These are phyloP conservation scores for Cytospora schulzeri DNA, from an alignment of 2,329 filamentous ascomycete genomes.

Conservation along the genomic window DNA sequence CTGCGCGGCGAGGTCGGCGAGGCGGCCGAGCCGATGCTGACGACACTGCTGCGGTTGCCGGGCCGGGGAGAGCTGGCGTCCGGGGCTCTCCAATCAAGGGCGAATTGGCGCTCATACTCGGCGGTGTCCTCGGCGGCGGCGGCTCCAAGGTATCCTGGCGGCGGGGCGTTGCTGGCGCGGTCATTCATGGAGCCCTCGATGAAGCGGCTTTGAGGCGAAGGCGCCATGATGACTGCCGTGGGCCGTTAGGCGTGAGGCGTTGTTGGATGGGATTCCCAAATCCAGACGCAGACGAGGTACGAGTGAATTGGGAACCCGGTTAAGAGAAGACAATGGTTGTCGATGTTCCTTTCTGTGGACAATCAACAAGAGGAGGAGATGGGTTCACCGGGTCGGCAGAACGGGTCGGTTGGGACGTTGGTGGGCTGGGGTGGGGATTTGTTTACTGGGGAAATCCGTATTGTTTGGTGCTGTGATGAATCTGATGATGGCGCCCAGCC, in stretches of 20 bases:
- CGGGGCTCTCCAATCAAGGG: conserved; percentile 27
- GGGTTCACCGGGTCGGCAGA: conserved; percentile 2
- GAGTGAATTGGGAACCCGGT: neutral
- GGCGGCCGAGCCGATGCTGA: conserved; percentile 10
- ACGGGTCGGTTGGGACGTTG: neutral
- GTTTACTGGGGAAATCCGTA: neutral
- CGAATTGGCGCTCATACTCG: conserved; percentile 34
- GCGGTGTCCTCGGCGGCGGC: conserved; percentile 32
- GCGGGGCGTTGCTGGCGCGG: conserved; percentile 70
- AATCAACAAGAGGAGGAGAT: neutral
- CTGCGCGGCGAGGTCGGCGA: conserved; percentile 1
- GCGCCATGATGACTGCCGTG: conserved; percentile 22
- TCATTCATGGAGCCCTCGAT: conserved; percentile 87
- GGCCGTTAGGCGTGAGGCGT: conserved; percentile 16
- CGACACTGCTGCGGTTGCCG: conserved; percentile 16
- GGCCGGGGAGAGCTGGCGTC: conserved; percentile 15
- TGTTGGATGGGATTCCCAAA: conserved; percentile 6
- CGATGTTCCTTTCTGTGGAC: neutral
- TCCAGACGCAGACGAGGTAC: neutral
- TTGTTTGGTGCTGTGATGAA: neutral
- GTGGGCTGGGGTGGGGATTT: neutral
- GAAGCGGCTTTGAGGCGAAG: conserved; percentile 54
- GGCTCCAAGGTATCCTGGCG: conserved; percentile 63
- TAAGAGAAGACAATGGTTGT: neutral
- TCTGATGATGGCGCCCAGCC: neutral